Conservation (phyloP, 306 rosid species). For the Malus domestica region ASM211411v1 NC_041803.1:3186001-3186500, state of each 20-base stretch:
- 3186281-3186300: not conserved
- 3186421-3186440: not conserved
- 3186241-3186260: conserved; percentile 88
- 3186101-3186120: conserved; percentile 93
- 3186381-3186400: not conserved
- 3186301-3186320: not conserved
- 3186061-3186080: conserved; percentile 94
- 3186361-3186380: not conserved
- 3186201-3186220: conserved; percentile 87
- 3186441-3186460: not conserved
- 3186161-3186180: conserved; percentile 96
- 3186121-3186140: conserved; percentile 90
- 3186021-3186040: conserved; percentile 94
- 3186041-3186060: conserved; percentile 87
- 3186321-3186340: not conserved
- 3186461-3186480: conserved; percentile 14
- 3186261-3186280: conserved; percentile 1
- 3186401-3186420: not conserved
- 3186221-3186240: conserved; percentile 83
- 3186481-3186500: conserved; percentile 33
- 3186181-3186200: conserved; percentile 85
- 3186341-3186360: not conserved
- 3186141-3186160: conserved; percentile 86
- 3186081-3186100: conserved; percentile 98
- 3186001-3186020: conserved; percentile 94